Base-by-base conservation (phyloP, 202 grass and related monocot species). In the Musa balbisiana region DNA sequence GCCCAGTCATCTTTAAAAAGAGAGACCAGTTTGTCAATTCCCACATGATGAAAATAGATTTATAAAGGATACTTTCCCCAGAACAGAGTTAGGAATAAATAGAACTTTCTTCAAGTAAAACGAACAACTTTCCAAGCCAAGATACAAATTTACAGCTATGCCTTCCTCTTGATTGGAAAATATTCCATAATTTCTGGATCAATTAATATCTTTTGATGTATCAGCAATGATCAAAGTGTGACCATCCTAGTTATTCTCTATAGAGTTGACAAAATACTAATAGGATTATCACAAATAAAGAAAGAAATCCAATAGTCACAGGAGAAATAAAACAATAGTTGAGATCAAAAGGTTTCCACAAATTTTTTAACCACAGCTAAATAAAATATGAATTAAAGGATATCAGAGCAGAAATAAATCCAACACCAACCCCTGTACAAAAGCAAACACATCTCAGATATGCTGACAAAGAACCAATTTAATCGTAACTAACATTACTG, bases 401-500 rank as follows among this genome's bases (percentile, higher is more conserved):
- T 98, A 98, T 98, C 67, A 98, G 87, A 85, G 95, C 83, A 86
- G 95, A 98, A 60, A 88, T 98, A 84, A 98, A 98, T 83, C 95
- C 91, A 92, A 88, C 95, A 53, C 95, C 95, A 11, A 98, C 85
- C 68, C 95, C 95, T 98, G 91, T 64, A 82, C 64, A 86, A 75
- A 11, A 79, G 13, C 67, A 74, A 76, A 52, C 16, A 51, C 17
- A 51, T 15, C 11, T 70, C 51, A 70, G 43, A 51, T 70, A 19
- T 51, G 9, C 64, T 2, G 14, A 14, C 27, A 69, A 80, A 69
- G 26, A 33, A 83, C 65, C 53, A 15, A 23, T 69, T 73, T 55
- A 43, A 59, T 62, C 3, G 73, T 21, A 10, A 76, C 73, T 77
- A 65, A 20, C 58, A 51, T 33, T 24, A 10, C 29, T 51, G 19